These are phyloP conservation scores for Knufia fluminis DNA, from an alignment of 2,329 filamentous ascomycete species.

Conservation along the genomic window DNA sequence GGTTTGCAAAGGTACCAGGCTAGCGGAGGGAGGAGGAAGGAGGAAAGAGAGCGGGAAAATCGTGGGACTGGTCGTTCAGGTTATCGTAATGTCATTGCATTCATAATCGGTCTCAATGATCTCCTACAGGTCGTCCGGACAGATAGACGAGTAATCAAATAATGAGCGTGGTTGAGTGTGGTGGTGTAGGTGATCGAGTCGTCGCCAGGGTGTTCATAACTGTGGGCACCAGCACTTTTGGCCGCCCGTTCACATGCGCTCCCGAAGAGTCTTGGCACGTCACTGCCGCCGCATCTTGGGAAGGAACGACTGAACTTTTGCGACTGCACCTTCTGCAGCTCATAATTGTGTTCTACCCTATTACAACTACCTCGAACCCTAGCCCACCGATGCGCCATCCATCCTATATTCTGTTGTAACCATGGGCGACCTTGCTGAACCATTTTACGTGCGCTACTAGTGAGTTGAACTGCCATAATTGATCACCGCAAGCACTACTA, in stretches of 20 bases:
- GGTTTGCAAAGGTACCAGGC: no score
- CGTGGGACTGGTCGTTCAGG: not conserved
- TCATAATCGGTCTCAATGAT: no score
- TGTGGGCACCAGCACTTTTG: conserved; percentile 10
- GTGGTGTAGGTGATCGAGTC: not conserved
- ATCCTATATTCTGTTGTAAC: conserved; percentile 18
- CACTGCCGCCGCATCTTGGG: no score
- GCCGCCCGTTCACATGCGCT: conserved; percentile 5
- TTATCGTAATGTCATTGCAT: not conserved
- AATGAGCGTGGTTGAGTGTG: conserved; percentile 5
- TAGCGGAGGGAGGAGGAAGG: not conserved
- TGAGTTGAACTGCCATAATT: conserved; percentile 42
- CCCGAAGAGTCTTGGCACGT: conserved; percentile 6
- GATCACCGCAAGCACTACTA: conserved; percentile 29
- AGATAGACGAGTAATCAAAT: not conserved
- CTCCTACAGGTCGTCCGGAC: no score
- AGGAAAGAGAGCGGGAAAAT: not conserved
- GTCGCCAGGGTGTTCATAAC: conserved; percentile 11
- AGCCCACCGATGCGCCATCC: no score
- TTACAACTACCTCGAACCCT: no score
- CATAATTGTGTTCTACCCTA: no score
- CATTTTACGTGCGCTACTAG: conserved; percentile 98
- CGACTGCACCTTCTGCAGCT: no score
- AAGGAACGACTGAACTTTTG: no score
- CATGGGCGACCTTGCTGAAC: conserved; percentile 64